Base-by-base conservation (phyloP, 2,329 filamentous ascomycete species). In the Venturia pyrina region DNA sequence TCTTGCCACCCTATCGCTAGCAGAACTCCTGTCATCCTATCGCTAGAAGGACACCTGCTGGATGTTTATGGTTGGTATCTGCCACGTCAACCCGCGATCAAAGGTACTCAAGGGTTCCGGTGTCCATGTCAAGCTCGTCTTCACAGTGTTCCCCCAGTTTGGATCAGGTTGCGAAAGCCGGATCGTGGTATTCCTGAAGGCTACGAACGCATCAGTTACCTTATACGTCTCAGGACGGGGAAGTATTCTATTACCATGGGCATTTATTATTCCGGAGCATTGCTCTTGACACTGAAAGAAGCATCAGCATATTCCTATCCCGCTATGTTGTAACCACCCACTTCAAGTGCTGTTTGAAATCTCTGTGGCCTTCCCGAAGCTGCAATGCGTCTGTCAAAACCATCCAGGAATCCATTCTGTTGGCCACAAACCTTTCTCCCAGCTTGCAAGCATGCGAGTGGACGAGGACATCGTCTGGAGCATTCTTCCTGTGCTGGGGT, bases 81-180 rank as follows among this genome's bases (percentile, higher is more conserved):
- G 24, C 60, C 60, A 62, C 19, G 60, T 62, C 60, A 40, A 19
- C 15, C 60, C 60, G 11, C 60, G 40, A 46, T 62, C 60, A 44
- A 43, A 62, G 13, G 40, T 41, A 17, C n/a, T 46, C 43, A 62
- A 28, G 5, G 60, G 60, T 17, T 43, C 37, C 11, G 37, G 37
- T 17, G 37, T 62, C 60, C 37, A 43, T 28, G 60, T 46, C 60
- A 62, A 34, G 43, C 60, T 62, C 21, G 60, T 28, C 43, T 28
- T 43, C 11, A 62, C 43, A 15, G 40, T 62, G 21, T 17, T 28
- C 60, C 60, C 60, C 37, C 37, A 62, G 15, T 15, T 28, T 11
- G 60, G 60, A 62, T 62, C 60, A 43, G 60, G 37, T 6, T 37
- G 2, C 15, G 60, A 21, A 28, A 62, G 43, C 1, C 43, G n/a